Evolutionary conservation across 306 rosid genomes (phyloP).

Genomic region (Cucumis cinereus): DNA sequence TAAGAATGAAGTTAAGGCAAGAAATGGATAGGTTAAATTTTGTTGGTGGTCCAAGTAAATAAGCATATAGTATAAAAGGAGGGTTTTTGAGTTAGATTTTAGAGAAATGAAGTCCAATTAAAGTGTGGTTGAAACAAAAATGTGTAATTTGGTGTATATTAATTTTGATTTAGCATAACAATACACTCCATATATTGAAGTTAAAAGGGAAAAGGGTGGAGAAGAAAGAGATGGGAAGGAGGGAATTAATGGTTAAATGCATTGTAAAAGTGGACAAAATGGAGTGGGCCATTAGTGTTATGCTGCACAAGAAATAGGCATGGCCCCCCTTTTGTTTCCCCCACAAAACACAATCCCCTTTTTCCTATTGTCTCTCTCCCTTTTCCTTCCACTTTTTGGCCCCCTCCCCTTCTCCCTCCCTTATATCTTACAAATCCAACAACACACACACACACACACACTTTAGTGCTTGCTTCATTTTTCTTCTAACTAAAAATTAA

Average conservation of each 20-base stretch:
- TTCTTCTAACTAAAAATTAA: no score
- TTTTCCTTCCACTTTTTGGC: neutral
- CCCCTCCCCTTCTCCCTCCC: neutral
- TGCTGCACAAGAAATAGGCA: neutral
- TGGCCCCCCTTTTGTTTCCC: neutral
- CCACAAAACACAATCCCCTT: neutral
- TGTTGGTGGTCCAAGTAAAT: neutral
- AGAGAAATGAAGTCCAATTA: neutral
- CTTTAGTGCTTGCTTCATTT: no score
- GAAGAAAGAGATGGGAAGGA: neutral
- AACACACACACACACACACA: no score
- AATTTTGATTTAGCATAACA: no score
- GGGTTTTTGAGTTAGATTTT: neutral
- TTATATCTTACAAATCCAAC: no score
- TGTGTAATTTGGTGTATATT: neutral
- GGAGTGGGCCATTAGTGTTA: slow-evolving; percentile 9
- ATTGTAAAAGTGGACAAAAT: slow-evolving; percentile 1
- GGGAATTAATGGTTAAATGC: neutral
- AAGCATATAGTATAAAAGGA: neutral
- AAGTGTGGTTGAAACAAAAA: neutral
- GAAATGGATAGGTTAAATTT: neutral
- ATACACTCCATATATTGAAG: no score
- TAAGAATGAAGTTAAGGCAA: neutral
- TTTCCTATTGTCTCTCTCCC: neutral
- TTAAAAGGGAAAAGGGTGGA: no score